phyloP scores from a whole-genome alignment of 305 asterid genomes.

The Fraxinus albicans region DNA sequence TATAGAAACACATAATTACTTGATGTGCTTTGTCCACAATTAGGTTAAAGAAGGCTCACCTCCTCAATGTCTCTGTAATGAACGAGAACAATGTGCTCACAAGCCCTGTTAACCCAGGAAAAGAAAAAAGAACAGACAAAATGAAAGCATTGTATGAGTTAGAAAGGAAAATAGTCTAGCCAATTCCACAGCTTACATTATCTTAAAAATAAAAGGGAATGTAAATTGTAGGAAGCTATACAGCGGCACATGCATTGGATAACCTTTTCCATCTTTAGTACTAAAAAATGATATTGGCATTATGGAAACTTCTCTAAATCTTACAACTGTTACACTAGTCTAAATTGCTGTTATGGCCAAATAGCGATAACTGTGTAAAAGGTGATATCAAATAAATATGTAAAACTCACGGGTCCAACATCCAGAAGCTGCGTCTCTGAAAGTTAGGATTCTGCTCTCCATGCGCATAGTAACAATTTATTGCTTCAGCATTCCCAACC shows the following conservation, averaged over 20 bases:
- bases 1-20: background rate
- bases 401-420: constrained; percentile 82
- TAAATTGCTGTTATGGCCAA: background rate
- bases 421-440: constrained; percentile 98
- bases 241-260: background rate
- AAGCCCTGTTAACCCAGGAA: constrained; percentile 59
- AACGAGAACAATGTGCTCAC: constrained; percentile 94
- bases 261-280: background rate
- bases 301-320: background rate
- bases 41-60: constrained; percentile 49
- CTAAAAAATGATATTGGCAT: background rate
- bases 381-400: constrained; percentile 17
- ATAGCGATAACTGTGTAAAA: constrained; percentile 12
- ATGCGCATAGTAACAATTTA: constrained; percentile 94
- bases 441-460: constrained; percentile 81
- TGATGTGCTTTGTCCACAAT: constrained; percentile 20
- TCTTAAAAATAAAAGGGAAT: constrained; percentile 1
- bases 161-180: constrained; percentile 3
- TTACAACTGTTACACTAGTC: constrained; percentile 4
- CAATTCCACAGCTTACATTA: constrained; percentile 7
- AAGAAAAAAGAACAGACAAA: background rate
- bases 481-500: constrained; percentile 93
- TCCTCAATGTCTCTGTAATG: constrained; percentile 94
- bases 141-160: constrained; percentile 3
- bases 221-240: constrained; percentile 12